These are phyloP conservation scores for Rutidosis leptorrhynchoides DNA, from an alignment of 129 eudicot species.

Conservation along the genomic window DNA sequence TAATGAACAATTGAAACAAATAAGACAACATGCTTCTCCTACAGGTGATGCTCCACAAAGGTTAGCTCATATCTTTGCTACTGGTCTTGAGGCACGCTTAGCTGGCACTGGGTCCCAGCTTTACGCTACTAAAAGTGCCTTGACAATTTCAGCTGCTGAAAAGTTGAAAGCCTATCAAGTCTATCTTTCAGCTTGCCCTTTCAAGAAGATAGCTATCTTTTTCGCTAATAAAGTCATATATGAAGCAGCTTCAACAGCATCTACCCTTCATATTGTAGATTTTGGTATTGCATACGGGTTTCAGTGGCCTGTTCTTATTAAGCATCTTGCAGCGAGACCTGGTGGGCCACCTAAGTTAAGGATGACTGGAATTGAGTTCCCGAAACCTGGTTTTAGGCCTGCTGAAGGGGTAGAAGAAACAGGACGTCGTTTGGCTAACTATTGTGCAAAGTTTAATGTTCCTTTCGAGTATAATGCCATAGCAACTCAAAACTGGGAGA, in stretches of 20 bases:
- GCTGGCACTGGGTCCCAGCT: conserved; percentile 62
- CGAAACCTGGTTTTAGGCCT: conserved; percentile 58
- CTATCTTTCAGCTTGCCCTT: conserved; percentile 44
- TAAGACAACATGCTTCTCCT: conserved; percentile 61
- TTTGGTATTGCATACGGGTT: conserved; percentile 72
- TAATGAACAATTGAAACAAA: conserved; percentile 42
- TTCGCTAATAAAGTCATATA: conserved; percentile 45
- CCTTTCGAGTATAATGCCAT: conserved; percentile 56
- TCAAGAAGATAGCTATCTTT: conserved; percentile 44
- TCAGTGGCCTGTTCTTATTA: conserved; percentile 68
- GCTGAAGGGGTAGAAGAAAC: conserved; percentile 61
- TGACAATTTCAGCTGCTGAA: conserved; percentile 45
- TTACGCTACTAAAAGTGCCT: conserved; percentile 28
- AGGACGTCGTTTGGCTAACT: conserved; percentile 44
- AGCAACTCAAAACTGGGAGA: conserved; percentile 54
- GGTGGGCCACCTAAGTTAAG: conserved; percentile 64
- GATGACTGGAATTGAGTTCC: conserved; percentile 63
- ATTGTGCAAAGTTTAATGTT: conserved; percentile 46
- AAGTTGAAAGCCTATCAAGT: conserved; percentile 43
- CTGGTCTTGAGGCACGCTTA: conserved; percentile 64
- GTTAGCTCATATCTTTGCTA: conserved; percentile 53
- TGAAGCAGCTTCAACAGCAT: conserved; percentile 26
- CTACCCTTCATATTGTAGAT: conserved; percentile 60
- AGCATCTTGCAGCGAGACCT: conserved; percentile 39
- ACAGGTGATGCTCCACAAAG: conserved; percentile 59